These are phyloP conservation scores for Candida parachauliodes DNA, from an alignment of 805 yeast genomes.

Conservation along the genomic window DNA sequence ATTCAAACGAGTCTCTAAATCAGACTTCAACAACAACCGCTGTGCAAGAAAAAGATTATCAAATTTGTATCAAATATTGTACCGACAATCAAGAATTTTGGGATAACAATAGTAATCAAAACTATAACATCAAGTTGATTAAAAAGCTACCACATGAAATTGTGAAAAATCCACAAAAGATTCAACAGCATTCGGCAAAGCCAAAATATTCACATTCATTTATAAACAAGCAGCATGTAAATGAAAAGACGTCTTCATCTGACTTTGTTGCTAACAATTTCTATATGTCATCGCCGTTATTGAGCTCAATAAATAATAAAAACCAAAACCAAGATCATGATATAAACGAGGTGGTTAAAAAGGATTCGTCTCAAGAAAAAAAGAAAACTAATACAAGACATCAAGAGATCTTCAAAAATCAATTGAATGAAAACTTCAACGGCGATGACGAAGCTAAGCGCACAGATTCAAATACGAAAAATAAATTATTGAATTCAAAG, in stretches of 20 bases:
- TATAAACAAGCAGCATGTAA: conserved; percentile 30
- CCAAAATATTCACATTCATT: conserved; percentile 40
- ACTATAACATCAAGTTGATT: conserved; percentile 53
- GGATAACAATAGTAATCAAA: conserved; percentile 68
- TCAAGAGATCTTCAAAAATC: conserved; percentile 8
- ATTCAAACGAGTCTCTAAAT: conserved; percentile 7
- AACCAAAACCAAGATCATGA: conserved; percentile 1
- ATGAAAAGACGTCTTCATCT: too few species aligned
- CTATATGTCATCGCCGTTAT: conserved; percentile 35
- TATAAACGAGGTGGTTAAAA: conserved; percentile 5
- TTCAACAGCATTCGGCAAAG: conserved; percentile 18
- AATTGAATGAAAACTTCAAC: conserved; percentile 3
- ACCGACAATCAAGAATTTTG: conserved; percentile 54
- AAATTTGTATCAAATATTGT: conserved; percentile 57
- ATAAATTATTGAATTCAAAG: conserved; percentile 28
- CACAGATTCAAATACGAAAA: background rate
- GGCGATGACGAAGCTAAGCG: background rate
- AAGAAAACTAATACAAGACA: conserved; percentile 4
- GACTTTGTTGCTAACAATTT: conserved; percentile 34
- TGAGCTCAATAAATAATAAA: conserved; percentile 20
- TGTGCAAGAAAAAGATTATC: conserved; percentile 19
- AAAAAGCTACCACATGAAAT: conserved; percentile 11
- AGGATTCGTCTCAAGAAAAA: conserved; percentile 5
- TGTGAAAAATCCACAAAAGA: conserved; percentile 5
- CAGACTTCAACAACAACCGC: conserved; percentile 1